Evolutionary conservation across 129 eudicot genomes (phyloP).

Genomic region (Artemisia argyi): DNA sequence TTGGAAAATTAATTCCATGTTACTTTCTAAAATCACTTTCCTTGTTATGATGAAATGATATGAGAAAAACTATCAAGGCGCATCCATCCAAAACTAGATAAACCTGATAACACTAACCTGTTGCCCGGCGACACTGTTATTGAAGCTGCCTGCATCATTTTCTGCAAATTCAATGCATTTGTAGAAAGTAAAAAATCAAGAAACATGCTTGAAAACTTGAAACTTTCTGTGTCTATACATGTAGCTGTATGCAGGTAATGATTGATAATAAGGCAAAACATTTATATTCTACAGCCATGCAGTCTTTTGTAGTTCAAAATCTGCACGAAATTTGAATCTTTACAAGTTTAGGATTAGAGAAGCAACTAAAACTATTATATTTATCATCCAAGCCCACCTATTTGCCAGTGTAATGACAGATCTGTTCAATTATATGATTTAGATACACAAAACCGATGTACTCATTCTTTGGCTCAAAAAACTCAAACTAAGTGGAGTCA

Average conservation of each 20-base stretch:
- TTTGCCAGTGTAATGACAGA: too few relatives aligned
- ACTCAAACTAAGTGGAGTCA: neutral
- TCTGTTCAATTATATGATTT: neutral
- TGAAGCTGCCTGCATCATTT: conserved; percentile 85
- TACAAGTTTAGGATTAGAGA: neutral
- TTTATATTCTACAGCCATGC: neutral
- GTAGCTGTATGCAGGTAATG: neutral
- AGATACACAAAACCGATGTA: neutral
- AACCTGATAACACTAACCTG: conserved; percentile 56
- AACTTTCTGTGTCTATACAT: too few relatives aligned
- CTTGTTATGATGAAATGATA: neutral
- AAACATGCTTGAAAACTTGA: too few relatives aligned
- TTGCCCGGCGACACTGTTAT: conserved; percentile 82
- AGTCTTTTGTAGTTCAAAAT: neutral
- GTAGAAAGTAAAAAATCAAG: conserved; percentile 20
- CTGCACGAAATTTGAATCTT: neutral
- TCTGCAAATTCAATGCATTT: conserved; percentile 50
- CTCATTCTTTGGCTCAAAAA: neutral
- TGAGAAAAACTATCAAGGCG: conserved; percentile 13
- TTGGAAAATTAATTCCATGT: neutral
- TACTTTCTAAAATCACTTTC: conserved; percentile 1
- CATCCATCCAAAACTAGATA: conserved; percentile 17
- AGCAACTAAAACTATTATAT: neutral
- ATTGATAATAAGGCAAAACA: neutral
- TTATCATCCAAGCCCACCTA: too few relatives aligned